Conservation (phyloP, 2,329 filamentous ascomycete species). For the Colletotrichum karsti region DNA sequence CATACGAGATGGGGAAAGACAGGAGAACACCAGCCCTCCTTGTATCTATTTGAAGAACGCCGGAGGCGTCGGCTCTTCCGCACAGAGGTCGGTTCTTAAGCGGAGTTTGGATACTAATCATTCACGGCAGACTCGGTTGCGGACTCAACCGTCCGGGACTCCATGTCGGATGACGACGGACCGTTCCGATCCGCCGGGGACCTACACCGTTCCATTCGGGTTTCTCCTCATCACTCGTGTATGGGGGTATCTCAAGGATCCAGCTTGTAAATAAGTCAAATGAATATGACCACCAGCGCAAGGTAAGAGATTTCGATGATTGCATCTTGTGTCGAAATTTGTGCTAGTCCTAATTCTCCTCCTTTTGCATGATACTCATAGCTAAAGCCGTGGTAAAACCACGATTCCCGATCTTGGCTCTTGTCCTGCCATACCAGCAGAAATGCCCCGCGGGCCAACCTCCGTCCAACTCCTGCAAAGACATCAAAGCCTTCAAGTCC, state of each 20-base stretch:
- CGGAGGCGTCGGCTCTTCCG: too few relatives aligned
- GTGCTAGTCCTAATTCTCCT: too few relatives aligned
- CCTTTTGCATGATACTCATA: neutral
- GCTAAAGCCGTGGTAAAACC: neutral
- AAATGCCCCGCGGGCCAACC: neutral
- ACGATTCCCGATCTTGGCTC: neutral
- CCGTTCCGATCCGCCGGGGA: neutral
- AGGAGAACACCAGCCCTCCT: neutral
- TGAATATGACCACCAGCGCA: too few relatives aligned
- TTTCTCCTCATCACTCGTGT: too few relatives aligned
- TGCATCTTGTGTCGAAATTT: too few relatives aligned
- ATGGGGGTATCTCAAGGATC: too few relatives aligned
- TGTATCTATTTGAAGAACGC: fast-evolving
- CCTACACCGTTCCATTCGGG: too few relatives aligned
- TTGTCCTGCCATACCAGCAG: neutral
- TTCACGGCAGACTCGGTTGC: neutral
- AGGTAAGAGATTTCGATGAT: too few relatives aligned
- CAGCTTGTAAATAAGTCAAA: too few relatives aligned
- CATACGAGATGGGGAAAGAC: neutral
- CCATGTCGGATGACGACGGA: neutral
- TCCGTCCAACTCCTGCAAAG: neutral
- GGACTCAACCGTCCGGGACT: neutral
- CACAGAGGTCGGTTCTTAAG: too few relatives aligned
- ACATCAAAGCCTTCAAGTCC: too few relatives aligned
- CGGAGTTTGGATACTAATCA: neutral